Conservation (phyloP, 192 early-diverging fungal genomes). For the Entophlyctis luteolus region DNA sequence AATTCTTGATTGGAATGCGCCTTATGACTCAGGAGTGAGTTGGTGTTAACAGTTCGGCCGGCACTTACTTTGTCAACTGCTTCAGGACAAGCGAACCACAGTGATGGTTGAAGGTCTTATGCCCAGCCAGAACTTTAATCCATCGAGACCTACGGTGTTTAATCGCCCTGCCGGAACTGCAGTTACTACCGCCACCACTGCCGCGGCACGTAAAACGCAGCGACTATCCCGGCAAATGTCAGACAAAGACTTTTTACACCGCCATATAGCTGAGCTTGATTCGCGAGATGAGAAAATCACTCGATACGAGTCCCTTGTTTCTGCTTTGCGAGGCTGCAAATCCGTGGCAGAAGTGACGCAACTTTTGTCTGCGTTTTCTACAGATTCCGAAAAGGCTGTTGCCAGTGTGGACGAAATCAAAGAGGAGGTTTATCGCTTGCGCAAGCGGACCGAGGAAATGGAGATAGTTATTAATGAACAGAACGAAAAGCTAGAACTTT, state of each 20-base stretch:
- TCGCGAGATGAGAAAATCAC: slow-evolving; percentile 37
- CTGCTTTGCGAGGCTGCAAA: slow-evolving; percentile 28
- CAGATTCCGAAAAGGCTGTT: slow-evolving; percentile 31
- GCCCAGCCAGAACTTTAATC: slow-evolving; percentile 4
- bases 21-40: slow-evolving; percentile 28
- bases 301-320: slow-evolving; percentile 41
- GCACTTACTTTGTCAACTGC: background rate
- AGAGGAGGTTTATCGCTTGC: slow-evolving; percentile 38
- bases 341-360: slow-evolving; percentile 23
- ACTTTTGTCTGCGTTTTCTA: slow-evolving; percentile 32
- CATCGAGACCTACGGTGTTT: background rate
- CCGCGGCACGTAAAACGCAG: slow-evolving; percentile 1
- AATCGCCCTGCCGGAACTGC: background rate
- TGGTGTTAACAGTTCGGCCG: too few relatives aligned
- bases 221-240: slow-evolving; percentile 11
- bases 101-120: slow-evolving; percentile 46
- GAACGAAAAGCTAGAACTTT: slow-evolving; percentile 45
- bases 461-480: slow-evolving; percentile 49
- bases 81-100: slow-evolving; percentile 26
- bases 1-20: slow-evolving; percentile 49
- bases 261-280: slow-evolving; percentile 49
- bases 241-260: slow-evolving; percentile 40
- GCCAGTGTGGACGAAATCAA: slow-evolving; percentile 28
- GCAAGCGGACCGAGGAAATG: slow-evolving; percentile 47
- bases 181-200: background rate